Conservation (phyloP, 306 rosid species). For the Cajanus cajan region DNA sequence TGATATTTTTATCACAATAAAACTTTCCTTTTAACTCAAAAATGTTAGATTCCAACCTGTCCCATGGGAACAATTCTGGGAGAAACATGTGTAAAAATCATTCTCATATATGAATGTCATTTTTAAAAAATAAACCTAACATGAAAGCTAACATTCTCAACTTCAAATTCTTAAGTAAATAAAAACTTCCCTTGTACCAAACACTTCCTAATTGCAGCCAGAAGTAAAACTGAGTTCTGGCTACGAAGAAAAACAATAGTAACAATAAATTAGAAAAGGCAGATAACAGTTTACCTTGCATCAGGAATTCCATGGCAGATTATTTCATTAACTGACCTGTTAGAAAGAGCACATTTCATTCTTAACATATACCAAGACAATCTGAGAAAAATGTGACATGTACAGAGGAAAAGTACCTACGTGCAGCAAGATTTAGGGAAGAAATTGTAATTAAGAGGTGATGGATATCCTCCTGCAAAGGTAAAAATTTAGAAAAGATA, state of each 20-base stretch:
- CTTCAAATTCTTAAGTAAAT: too few species aligned
- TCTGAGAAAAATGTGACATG: conserved; percentile 5
- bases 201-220: background rate
- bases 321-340: conserved; percentile 96
- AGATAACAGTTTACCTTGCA: conserved; percentile 58
- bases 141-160: too few species aligned
- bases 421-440: conserved; percentile 99
- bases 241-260: background rate
- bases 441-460: conserved; percentile 88
- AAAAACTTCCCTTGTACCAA: too few species aligned
- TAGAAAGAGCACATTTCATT: conserved; percentile 22
- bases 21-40: too few species aligned
- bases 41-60: too few species aligned
- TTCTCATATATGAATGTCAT: too few species aligned
- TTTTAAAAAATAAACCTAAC: too few species aligned
- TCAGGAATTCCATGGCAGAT: conserved; percentile 99
- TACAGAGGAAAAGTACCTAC: conserved; percentile 67
- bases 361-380: conserved; percentile 20
- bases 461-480: conserved; percentile 90
- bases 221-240: background rate
- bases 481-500: conserved; percentile 5
- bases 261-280: background rate
- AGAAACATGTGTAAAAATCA: too few species aligned
- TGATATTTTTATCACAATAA: too few species aligned
- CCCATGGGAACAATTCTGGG: too few species aligned